Evolutionary conservation across 2,329 filamentous ascomycete genomes (phyloP), one percentile per base, ranked within the genome.

Genomic region (Diplodia sapinea): DNA sequence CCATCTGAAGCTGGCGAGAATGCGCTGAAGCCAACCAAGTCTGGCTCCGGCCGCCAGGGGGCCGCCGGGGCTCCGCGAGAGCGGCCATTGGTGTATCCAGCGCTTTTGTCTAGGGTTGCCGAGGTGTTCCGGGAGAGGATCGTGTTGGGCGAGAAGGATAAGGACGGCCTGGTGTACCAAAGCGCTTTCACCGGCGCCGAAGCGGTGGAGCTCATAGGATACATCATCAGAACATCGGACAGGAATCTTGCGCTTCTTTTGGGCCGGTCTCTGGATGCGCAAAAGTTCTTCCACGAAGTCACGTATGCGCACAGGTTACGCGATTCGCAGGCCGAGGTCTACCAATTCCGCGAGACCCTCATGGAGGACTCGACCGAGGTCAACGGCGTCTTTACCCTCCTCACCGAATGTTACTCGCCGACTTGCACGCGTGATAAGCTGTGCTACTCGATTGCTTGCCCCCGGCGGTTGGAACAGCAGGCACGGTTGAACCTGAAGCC

Each of bases 211-310:
- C 86, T 98, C 68, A 91, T 99, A 71, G 92, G 92, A 0, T 96
- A 96, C 76, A 98, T 99, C 72, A 98, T 99, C 79, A 91, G 96
- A 75, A 99, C 95, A 1, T 97, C 93, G 0, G 95, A 99, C 79
- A 88, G 95, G 68, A 99, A 99, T 77, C 83, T 99, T 69, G 95
- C 95, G 12, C 83, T 99, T 59, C 87, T 99, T 11, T 84, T 99
- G 17, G 95, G 95, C 70, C 88, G 95, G 76, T 93, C 95, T 51
- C 83, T 99, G 69, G 95, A 99, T 80, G 95, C 95, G 29, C 95
- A 99, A 77, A 98, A 98, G 78, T 97, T 97, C 82, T 99, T 99
- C 78, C 95, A 99, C 82, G 95, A 99, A 84, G 95, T 98, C 62
- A 97, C 94, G 0, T 99, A 99, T 79, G 94, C 97, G 74, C 95